Percentiles rank a stretch among this genome's conserved stretches.
phyloP scores from a whole-genome alignment of 1,139 yeast genomes.

The Kluyveromyces sp. region DNA sequence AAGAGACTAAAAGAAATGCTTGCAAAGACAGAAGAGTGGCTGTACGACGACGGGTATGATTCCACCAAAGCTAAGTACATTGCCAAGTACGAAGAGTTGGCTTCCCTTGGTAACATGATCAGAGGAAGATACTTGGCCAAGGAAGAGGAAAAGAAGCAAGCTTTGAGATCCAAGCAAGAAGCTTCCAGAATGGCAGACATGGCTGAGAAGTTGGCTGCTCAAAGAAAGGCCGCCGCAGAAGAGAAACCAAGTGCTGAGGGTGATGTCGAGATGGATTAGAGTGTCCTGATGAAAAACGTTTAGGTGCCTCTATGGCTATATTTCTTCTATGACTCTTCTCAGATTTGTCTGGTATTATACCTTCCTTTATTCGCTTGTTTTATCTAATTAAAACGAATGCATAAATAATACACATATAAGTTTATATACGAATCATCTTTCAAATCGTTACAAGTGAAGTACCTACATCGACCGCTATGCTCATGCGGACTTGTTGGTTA shows the following conservation, averaged over 20 bases:
- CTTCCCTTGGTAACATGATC: conserved; percentile 88
- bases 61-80: conserved; percentile 93
- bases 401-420: neutral
- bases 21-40: conserved; percentile 92
- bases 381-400: neutral
- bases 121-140: conserved; percentile 92
- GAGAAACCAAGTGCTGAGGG: conserved; percentile 30
- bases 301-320: no score
- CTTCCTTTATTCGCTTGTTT: neutral
- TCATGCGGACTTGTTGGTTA: conserved; percentile 8
- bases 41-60: conserved; percentile 95
- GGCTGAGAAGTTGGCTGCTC: conserved; percentile 87
- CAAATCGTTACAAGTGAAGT: neutral
- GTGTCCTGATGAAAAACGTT: conserved; percentile 1
- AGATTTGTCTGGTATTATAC: conserved; percentile 5
- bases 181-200: conserved; percentile 79
- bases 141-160: conserved; percentile 93
- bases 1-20: conserved; percentile 65
- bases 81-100: conserved; percentile 96
- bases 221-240: conserved; percentile 43
- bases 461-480: no score
- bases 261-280: conserved; percentile 23
- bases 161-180: conserved; percentile 79
- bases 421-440: conserved; percentile 1
- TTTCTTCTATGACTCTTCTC: neutral